A percentile compares a stretch with the other conserved stretches of the same genome.
phyloP scores from a whole-genome alignment of 192 early-diverging fungal genomes.

The Podila epicladia region DNA sequence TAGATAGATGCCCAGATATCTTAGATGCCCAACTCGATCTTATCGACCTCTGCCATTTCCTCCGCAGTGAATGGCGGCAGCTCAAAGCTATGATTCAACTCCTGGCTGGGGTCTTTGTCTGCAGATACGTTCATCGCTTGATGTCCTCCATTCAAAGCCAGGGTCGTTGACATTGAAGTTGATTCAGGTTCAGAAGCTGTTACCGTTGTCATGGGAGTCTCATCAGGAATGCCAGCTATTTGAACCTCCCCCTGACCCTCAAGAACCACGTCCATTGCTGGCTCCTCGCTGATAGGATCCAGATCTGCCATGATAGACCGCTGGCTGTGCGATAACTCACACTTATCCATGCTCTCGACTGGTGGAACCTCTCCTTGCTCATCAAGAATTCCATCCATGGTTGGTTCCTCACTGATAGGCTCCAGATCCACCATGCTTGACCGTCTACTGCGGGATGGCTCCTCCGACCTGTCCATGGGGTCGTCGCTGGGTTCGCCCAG shows the following conservation, averaged over 20 bases:
- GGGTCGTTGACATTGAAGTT: too few species aligned
- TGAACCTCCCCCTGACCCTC: too few species aligned
- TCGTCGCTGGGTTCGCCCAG: constrained; percentile 17
- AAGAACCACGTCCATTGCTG: neutral
- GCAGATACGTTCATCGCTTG: neutral
- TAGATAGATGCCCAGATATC: neutral
- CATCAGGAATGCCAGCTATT: too few species aligned
- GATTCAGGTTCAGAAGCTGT: too few species aligned
- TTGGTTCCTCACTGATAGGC: neutral
- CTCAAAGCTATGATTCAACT: neutral
- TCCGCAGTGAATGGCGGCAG: neutral
- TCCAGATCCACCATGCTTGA: neutral
- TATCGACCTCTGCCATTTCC: neutral
- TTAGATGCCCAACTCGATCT: neutral
- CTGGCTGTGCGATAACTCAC: neutral
- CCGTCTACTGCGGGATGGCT: neutral
- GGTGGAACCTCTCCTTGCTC: too few species aligned
- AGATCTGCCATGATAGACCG: neutral
- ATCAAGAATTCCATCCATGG: neutral
- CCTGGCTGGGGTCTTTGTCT: neutral
- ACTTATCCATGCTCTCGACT: neutral
- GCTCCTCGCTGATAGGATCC: neutral
- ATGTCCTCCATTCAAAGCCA: too few species aligned
- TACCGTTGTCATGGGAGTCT: too few species aligned
- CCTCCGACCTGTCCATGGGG: neutral